Evolutionary conservation across 2,329 filamentous ascomycete genomes (phyloP).

Genomic region (Claviceps lovelessii): DNA sequence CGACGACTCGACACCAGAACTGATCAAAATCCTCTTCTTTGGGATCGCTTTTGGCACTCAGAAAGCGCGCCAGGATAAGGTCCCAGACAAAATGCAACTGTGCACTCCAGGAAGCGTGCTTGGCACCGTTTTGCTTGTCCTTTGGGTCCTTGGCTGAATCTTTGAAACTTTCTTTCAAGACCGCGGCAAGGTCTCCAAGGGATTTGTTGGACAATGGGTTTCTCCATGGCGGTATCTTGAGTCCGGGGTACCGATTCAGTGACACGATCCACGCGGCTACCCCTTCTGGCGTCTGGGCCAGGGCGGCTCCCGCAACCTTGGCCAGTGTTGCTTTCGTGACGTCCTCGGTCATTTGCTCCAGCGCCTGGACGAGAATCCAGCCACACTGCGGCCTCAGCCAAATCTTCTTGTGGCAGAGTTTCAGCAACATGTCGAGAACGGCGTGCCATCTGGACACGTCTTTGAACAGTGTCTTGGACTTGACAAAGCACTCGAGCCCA

Average conservation of each 20-base stretch:
- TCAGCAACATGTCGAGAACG: conserved; percentile 59
- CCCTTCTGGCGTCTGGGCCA: conserved; percentile 73
- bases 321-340: conserved; percentile 49
- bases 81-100: conserved; percentile 84
- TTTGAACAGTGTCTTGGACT: conserved; percentile 57
- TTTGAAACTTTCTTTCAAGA: conserved; percentile 61
- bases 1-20: conserved; percentile 78
- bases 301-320: conserved; percentile 45
- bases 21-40: conserved; percentile 44
- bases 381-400: conserved; percentile 86
- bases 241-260: conserved; percentile 45
- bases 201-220: conserved; percentile 61
- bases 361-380: conserved; percentile 61
- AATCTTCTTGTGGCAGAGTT: conserved; percentile 64
- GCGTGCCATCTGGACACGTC: conserved; percentile 46
- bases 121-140: conserved; percentile 29
- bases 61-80: conserved; percentile 48
- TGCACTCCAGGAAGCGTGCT: conserved; percentile 62
- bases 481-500: conserved; percentile 72
- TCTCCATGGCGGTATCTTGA: conserved; percentile 58
- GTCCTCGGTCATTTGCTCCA: conserved; percentile 45
- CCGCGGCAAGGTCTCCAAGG: conserved; percentile 52
- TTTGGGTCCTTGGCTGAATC: conserved; percentile 33
- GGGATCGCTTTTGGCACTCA: conserved; percentile 20
- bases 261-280: conserved; percentile 76